These are phyloP conservation scores for Erucastrum elatum DNA, from an alignment of 345 rosid species.

Conservation along the genomic window DNA sequence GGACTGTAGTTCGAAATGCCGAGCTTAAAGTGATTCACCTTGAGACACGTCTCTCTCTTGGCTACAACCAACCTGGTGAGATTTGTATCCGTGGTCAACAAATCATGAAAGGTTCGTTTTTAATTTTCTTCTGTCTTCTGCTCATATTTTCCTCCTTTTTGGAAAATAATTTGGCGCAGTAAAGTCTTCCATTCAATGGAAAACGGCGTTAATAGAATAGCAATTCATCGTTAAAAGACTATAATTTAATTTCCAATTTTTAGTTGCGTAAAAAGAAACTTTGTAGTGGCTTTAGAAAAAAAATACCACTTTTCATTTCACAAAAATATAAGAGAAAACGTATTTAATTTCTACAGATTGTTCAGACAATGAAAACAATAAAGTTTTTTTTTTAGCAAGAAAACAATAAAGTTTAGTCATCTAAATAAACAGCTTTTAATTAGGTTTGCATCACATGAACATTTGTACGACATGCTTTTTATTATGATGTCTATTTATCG, in stretches of 20 bases:
- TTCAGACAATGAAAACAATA: not conserved
- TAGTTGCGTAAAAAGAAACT: not conserved
- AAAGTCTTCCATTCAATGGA: not conserved
- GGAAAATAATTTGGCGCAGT: not conserved
- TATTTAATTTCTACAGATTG: not conserved
- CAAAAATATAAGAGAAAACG: not conserved
- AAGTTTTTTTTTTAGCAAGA: too few species aligned
- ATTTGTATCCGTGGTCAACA: conserved; percentile 91
- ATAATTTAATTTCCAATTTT: not conserved
- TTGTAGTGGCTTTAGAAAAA: not conserved
- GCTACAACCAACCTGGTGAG: conserved; percentile 79
- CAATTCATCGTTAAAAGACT: not conserved
- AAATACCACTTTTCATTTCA: not conserved
- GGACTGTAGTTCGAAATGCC: conserved; percentile 87
- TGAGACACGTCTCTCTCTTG: conserved; percentile 65
- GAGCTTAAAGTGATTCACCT: conserved; percentile 89
- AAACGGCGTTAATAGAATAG: not conserved
- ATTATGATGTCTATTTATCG: not conserved
- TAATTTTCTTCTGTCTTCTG: not conserved
- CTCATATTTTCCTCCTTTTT: not conserved
- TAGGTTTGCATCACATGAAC: conserved; percentile 15
- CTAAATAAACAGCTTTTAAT: not conserved
- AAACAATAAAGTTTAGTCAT: not conserved
- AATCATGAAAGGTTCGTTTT: conserved; percentile 78
- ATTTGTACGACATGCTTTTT: conserved; percentile 16